phyloP scores from a whole-genome alignment of 2,329 filamentous ascomycete species.

The Diaporthe velutina region DNA sequence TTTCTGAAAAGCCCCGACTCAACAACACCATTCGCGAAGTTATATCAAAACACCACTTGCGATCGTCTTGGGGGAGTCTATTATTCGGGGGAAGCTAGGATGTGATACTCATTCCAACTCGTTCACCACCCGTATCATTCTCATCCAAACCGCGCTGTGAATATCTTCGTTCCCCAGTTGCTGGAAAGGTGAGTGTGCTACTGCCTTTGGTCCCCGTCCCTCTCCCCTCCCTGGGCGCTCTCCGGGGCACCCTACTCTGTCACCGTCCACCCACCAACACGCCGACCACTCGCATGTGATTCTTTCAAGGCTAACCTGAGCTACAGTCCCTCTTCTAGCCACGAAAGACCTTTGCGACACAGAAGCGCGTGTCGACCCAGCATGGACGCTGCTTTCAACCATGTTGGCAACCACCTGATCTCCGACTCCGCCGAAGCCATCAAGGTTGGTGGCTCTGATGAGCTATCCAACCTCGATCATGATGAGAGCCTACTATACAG shows the following conservation, averaged over 20 bases:
- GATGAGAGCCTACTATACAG: slow-evolving; percentile 87
- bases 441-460: slow-evolving; percentile 86
- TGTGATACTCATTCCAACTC: slow-evolving; percentile 34
- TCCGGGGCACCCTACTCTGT: not conserved
- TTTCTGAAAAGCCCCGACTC: too few species aligned
- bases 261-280: slow-evolving; percentile 11
- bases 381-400: slow-evolving; percentile 87
- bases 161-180: slow-evolving; percentile 23
- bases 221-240: not conserved
- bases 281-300: not conserved
- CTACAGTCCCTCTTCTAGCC: slow-evolving; percentile 26
- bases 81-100: slow-evolving; percentile 36
- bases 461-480: slow-evolving; percentile 76
- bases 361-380: slow-evolving; percentile 45
- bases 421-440: slow-evolving; percentile 88
- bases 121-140: slow-evolving; percentile 28
- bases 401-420: slow-evolving; percentile 88
- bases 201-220: not conserved
- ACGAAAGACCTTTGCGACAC: slow-evolving; percentile 39
- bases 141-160: slow-evolving; percentile 31
- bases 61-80: slow-evolving; percentile 15
- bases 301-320: slow-evolving; percentile 1
- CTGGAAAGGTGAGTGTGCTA: slow-evolving; percentile 30
- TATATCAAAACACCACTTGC: slow-evolving; percentile 14
- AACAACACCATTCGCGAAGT: not conserved